Conservation (phyloP, 305 asterid species). For the Plantago lanceolata region DNA sequence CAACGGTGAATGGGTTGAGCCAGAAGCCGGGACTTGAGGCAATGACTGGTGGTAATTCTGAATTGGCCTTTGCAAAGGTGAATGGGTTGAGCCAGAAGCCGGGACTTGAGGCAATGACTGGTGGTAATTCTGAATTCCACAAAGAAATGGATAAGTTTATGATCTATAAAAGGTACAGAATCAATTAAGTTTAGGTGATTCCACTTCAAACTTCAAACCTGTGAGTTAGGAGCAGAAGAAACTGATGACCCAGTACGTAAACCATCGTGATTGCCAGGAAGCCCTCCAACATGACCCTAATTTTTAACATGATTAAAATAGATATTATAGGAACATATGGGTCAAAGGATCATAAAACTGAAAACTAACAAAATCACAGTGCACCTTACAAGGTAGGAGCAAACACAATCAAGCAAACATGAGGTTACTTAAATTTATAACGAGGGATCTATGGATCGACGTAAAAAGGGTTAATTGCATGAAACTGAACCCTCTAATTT, state of each 20-base stretch:
- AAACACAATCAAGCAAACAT: neutral
- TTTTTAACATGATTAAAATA: neutral
- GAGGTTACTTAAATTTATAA: too few species aligned
- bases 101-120: conserved; percentile 42
- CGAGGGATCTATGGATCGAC: neutral
- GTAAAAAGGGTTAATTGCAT: neutral
- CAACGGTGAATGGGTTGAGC: conserved; percentile 42
- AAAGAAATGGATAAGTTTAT: conserved; percentile 16
- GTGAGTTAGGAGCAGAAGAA: conserved; percentile 45
- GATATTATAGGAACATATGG: neutral
- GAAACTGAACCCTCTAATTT: neutral
- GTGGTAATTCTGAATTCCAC: conserved; percentile 30
- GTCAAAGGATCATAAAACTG: neutral
- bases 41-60: conserved; percentile 42
- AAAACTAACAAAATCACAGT: neutral
- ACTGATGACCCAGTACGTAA: conserved; percentile 39
- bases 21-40: conserved; percentile 38
- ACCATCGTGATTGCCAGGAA: conserved; percentile 42
- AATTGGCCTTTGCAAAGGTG: conserved; percentile 52
- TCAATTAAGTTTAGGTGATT: conserved; percentile 3
- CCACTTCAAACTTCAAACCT: conserved; percentile 29
- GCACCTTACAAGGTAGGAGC: neutral
- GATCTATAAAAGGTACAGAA: conserved; percentile 7
- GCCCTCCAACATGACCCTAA: conserved; percentile 9
- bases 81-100: conserved; percentile 37